Conservation (phyloP, 345 rosid species). For the Arabis hirsuta region DNA sequence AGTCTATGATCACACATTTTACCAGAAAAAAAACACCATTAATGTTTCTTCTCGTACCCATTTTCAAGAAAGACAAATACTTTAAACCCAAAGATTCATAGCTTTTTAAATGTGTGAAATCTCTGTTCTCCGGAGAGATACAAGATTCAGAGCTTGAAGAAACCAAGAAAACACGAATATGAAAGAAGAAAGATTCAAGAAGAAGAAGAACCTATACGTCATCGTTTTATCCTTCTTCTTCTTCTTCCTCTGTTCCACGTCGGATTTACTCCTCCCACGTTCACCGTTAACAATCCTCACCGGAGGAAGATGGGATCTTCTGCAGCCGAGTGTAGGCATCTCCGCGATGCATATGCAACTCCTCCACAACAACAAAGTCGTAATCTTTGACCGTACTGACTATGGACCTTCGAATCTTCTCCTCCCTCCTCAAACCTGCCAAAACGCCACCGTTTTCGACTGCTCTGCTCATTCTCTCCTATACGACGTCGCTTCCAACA, state of each 20-base stretch:
- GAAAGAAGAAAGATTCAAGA: conserved; percentile 43
- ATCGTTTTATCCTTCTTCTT: conserved; percentile 21
- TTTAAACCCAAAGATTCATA: background rate
- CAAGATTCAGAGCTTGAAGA: conserved; percentile 28
- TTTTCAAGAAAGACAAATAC: conserved; percentile 32
- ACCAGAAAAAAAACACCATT: conserved; percentile 22
- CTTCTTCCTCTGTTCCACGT: conserved; percentile 39
- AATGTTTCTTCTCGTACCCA: conserved; percentile 32
- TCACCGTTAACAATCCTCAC: conserved; percentile 33
- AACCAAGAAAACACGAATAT: too few species aligned
- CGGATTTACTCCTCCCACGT: conserved; percentile 44
- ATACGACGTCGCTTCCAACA: conserved; percentile 60
- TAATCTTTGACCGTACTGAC: conserved; percentile 84
- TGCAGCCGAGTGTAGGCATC: conserved; percentile 70
- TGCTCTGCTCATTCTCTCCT: conserved; percentile 90
- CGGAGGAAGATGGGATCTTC: conserved; percentile 61
- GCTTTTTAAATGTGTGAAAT: conserved; percentile 17
- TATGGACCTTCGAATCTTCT: conserved; percentile 74
- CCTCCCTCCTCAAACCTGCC: conserved; percentile 55
- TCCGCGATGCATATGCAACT: conserved; percentile 98
- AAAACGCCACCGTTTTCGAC: conserved; percentile 55
- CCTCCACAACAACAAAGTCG: conserved; percentile 66
- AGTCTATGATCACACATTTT: conserved; percentile 17
- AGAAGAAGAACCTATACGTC: conserved; percentile 36
- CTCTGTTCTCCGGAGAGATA: conserved; percentile 28